phyloP scores from a whole-genome alignment of 1,284 basidiomycete genomes.

The Vanrija humicola region DNA sequence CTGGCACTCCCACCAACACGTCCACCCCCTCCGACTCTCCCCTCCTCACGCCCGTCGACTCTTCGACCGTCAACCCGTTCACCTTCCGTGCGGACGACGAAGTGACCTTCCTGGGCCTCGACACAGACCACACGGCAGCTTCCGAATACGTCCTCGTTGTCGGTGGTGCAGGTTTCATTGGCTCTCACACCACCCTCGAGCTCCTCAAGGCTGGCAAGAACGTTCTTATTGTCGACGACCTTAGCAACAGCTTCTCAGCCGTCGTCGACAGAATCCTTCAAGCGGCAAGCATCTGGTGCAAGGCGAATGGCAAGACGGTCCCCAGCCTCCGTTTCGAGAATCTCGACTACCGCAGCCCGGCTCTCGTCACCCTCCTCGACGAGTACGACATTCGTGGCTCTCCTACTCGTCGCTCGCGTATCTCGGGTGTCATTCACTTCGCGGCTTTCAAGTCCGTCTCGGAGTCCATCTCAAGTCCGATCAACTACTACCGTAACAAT shows the following conservation, averaged over 20 bases:
- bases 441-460: slow-evolving; percentile 7
- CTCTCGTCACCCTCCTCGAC: slow-evolving; percentile 3
- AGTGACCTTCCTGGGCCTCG: too few relatives aligned
- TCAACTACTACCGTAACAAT: slow-evolving; percentile 12
- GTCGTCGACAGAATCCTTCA: slow-evolving; percentile 1
- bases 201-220: slow-evolving; percentile 12
- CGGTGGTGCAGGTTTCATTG: slow-evolving; percentile 8
- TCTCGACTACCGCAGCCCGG: slow-evolving; percentile 3
- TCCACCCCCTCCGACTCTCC: too few relatives aligned
- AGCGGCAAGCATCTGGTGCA: slow-evolving; percentile 1
- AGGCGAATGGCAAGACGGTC: not conserved
- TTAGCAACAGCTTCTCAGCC: slow-evolving; percentile 1
- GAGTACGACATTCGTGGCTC: not conserved
- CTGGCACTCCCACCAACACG: too few relatives aligned
- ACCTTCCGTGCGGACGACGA: too few relatives aligned
- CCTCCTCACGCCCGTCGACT: too few relatives aligned
- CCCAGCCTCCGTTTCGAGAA: slow-evolving; percentile 4
- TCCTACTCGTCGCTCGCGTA: not conserved
- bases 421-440: slow-evolving; percentile 10
- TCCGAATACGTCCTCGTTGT: slow-evolving; percentile 4
- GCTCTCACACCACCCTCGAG: slow-evolving; percentile 8
- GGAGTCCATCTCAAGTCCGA: slow-evolving; percentile 3
- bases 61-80: too few relatives aligned
- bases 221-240: slow-evolving; percentile 9
- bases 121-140: not conserved